Evolutionary conservation across 108 stramenopile species (phyloP), one percentile per base, ranked within the genome.

Genomic region (Thalassiosira profunda): DNA sequence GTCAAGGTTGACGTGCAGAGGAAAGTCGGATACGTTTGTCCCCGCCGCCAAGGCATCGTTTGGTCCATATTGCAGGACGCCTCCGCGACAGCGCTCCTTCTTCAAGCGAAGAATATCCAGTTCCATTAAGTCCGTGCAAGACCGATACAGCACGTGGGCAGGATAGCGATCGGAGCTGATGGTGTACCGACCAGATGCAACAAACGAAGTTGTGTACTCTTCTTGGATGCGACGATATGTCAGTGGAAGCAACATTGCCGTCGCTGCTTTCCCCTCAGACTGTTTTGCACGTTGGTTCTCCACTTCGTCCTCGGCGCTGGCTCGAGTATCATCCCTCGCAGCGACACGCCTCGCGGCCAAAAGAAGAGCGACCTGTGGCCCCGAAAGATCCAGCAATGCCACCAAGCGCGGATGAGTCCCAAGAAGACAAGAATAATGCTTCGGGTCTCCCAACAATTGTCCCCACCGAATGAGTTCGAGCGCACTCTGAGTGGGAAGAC

Each of bases 141-240:
- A 62, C 40, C 62, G 53, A 47, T 47, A 48, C 23, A 83, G 42
- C 17, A 74, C 29, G 46, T 74, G 61, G 2, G 47, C 52, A 18
- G 70, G 66, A 47, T 72, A 86, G n/a, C 60, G 58, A 65, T 67
- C 63, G 21, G 68, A 65, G 55, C 57, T 69, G 30, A 68, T 56
- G 2, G 79, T 70, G 24, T 74, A 70, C 42, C 62, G 26, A 21
- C 66, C 72, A 58, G 69, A 66, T 5, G 63, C 63, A 11, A 74
- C 67, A 68, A 59, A 77, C 1, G 82, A 80, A 33, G 76, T 77
- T 42, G 79, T 67, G 57, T 89, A 92, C 61, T 95, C 94, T 31
- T 82, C 72, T 63, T 89, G 44, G 17, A 95, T 95, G 24, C 91
- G 82, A 55, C 86, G 86, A 58, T 88, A 79, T 15, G 91, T 92